Conservation (phyloP, 108 stramenopile genomes). For the Fistulifera solaris region DNA sequence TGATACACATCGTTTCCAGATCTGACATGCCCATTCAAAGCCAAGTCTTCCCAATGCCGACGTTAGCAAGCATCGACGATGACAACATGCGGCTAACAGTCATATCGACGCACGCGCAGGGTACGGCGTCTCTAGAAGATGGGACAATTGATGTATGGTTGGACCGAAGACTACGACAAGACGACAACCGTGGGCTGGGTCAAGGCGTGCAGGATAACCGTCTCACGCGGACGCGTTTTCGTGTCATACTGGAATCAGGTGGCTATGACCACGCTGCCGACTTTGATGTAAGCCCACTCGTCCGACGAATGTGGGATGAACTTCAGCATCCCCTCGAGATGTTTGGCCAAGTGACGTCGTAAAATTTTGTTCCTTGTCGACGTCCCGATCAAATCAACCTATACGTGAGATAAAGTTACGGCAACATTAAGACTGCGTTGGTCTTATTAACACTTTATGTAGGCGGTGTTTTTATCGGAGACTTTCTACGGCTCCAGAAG, state of each 20-base stretch:
- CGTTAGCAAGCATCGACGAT: slow-evolving; percentile 49
- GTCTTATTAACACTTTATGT: too few species aligned
- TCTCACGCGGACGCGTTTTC: slow-evolving; percentile 42
- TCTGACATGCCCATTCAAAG: slow-evolving; percentile 49
- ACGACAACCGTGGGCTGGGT: slow-evolving; percentile 39
- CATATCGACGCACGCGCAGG: slow-evolving; percentile 54
- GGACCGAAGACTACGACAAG: slow-evolving; percentile 40
- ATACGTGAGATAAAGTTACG: too few species aligned
- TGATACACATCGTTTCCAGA: slow-evolving; percentile 47
- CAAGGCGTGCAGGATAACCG: slow-evolving; percentile 51
- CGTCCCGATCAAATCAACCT: too few species aligned
- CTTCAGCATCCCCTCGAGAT: slow-evolving; percentile 31
- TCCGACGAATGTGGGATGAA: slow-evolving; percentile 46
- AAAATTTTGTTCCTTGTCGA: too few species aligned
- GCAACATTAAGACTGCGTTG: too few species aligned
- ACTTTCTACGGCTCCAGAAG: too few species aligned
- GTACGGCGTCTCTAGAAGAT: slow-evolving; percentile 39
- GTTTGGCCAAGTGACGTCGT: slow-evolving; percentile 13
- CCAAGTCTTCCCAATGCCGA: slow-evolving; percentile 66
- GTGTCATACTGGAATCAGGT: slow-evolving; percentile 33
- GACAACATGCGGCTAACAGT: slow-evolving; percentile 31
- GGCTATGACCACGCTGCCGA: slow-evolving; percentile 11
- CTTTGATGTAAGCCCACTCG: slow-evolving; percentile 35
- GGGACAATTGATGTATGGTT: slow-evolving; percentile 53
- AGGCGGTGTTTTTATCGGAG: too few species aligned